A percentile compares a stretch with the other conserved stretches of the same genome.
These are phyloP conservation scores for Trichoderma virens DNA, from an alignment of 495 filamentous ascomycete genomes.

Conservation along the genomic window DNA sequence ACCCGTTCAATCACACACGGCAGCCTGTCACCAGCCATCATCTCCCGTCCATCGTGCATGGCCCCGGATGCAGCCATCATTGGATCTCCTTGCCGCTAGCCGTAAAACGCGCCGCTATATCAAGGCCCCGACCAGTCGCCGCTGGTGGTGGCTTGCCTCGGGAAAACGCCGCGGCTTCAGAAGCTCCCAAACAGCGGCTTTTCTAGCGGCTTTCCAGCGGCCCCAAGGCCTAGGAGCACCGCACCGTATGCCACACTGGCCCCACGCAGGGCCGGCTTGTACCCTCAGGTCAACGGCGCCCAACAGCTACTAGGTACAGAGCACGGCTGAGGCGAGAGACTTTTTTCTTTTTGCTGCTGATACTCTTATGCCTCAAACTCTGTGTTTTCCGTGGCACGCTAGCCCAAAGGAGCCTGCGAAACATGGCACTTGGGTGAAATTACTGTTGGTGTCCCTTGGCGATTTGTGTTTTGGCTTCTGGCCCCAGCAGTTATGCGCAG, in stretches of 20 bases:
- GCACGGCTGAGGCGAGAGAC: slow-evolving; percentile 7
- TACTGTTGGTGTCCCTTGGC: background rate
- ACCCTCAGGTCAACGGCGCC: background rate
- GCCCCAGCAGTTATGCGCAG: background rate
- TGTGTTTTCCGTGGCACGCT: slow-evolving; percentile 3
- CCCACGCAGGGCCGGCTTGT: background rate
- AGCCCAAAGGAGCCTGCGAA: background rate
- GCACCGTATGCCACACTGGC: slow-evolving; percentile 5
- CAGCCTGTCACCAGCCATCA: background rate
- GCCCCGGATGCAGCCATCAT: background rate
- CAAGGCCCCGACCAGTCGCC: too few species aligned
- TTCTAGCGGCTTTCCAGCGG: background rate
- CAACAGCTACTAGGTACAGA: too few species aligned
- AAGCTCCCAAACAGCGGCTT: background rate
- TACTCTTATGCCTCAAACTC: background rate
- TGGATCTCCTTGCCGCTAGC: too few species aligned
- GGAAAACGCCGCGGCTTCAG: background rate
- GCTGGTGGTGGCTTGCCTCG: background rate
- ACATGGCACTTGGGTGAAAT: background rate
- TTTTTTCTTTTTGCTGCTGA: background rate
- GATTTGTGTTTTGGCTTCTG: background rate
- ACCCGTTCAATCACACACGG: background rate
- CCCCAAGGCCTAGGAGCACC: background rate
- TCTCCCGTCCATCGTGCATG: background rate
- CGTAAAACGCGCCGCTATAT: too few species aligned